Evolutionary conservation across 1,139 yeast species (phyloP), one percentile per base, ranked within the genome.

Genomic region (Pichia sp.): DNA sequence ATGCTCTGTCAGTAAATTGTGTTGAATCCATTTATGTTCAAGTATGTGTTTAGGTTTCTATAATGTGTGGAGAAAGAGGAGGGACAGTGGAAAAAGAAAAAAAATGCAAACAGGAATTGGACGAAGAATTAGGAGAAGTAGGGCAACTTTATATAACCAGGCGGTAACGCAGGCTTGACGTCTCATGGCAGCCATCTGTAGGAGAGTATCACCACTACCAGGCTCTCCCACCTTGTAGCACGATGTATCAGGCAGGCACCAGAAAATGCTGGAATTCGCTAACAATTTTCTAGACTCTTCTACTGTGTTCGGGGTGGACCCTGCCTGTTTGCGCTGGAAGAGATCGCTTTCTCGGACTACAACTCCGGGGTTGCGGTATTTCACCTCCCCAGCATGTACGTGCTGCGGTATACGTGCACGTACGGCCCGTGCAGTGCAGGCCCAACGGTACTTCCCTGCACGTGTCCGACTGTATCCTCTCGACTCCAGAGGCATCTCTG

Each of bases 1-100:
- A 81, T 51, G 97, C 98, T 72, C 95, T 88, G 69, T 95, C 98
- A 58, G 99, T 93, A 64, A 90, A 87, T 75, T 85, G 88, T 55
- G 90, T 76, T 70, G 86, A 65, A 60, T 70, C 73, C 73, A 70
- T 70, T n/a, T n/a, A n/a, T n/a, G n/a, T 10, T 34, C 13, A 34
- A 34, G 31, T 32, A 7, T 42, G 13, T 43, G 6, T n/a, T 50
- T 15, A 43, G 38, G 30, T 41, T n/a, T 8, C 19, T 5, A 13
- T 15, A 26, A 26, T 11, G n/a, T 29, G 13, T n/a, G 31, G 41
- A 8, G 15, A 34, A 41, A 31, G 32, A 4, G 43, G 16, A 40
- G 8, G 19, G 13, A 11, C n/a, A 34, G 13, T 34, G 40, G n/a
- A 34, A 34, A 34, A 11, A 34, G n/a, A 4, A 34, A 34, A 34